These are phyloP conservation scores for Limnanthes douglasii DNA, from an alignment of 345 rosid species.

Conservation along the genomic window DNA sequence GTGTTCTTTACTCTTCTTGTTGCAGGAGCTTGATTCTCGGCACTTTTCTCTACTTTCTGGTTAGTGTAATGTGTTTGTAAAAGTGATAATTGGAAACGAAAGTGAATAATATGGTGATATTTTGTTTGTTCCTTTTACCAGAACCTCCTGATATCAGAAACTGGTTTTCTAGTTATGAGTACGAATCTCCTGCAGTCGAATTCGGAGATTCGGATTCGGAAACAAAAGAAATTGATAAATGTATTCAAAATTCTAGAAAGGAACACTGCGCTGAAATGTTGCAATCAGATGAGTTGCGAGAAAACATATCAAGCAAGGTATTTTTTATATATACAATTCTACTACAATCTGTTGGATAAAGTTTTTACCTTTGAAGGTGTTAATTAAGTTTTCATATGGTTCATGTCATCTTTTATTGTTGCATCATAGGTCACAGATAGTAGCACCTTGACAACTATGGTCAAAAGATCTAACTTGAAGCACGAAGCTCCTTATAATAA, in stretches of 20 bases:
- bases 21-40: too few relatives aligned
- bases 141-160: conserved; percentile 44
- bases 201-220: conserved; percentile 10
- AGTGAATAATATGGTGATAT: not conserved
- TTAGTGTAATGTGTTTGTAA: too few relatives aligned
- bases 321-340: too few relatives aligned
- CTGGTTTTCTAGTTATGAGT: conserved; percentile 42
- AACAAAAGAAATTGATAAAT: conserved; percentile 13
- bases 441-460: conserved; percentile 1
- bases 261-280: conserved; percentile 11
- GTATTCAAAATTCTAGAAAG: conserved; percentile 15
- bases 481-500: conserved; percentile 9
- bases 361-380: too few relatives aligned
- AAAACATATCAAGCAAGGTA: conserved; percentile 10
- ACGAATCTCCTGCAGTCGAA: conserved; percentile 35
- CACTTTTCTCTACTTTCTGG: too few relatives aligned
- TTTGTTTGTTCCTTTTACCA: conserved; percentile 8
- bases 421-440: not conserved
- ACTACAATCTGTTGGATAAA: too few relatives aligned
- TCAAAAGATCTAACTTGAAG: conserved; percentile 5
- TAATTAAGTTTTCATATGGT: too few relatives aligned
- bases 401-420: too few relatives aligned
- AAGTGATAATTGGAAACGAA: too few relatives aligned
- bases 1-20: too few relatives aligned
- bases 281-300: conserved; percentile 9